Evolutionary conservation across 129 eudicot species (phyloP), one percentile per base, ranked within the genome.

Genomic region (Centaurea solstitialis): DNA sequence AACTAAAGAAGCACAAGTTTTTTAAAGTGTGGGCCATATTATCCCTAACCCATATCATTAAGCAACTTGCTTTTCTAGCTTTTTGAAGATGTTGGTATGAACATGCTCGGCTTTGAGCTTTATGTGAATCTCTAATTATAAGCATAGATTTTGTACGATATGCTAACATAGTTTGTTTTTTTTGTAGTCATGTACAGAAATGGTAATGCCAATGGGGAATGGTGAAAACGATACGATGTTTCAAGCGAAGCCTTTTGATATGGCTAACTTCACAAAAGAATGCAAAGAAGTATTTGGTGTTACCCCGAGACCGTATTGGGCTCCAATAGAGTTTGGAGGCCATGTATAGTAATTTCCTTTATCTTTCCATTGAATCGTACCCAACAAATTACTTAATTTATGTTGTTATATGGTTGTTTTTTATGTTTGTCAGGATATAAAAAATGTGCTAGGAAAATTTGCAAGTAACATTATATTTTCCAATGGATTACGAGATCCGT

Each of bases 381-480:
- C 15, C 17, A 21, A 23, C 12, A 24, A 10, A 8, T 62, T 13
- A 53, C 23, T 26, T 2, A 2, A 76, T 59, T 7, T 37, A 39
- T 13, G 30, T 37, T 35, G 17, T 77, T 65, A 23, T 38, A 24
- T 6, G 6, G 23, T 18, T 22, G 57, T 76, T 76, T 57, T 3
- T 9, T 62, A 0, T 12, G 9, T 24, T 20, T 6, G 18, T 11
- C 75, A 67, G 75, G 24, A 26, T 24, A 45, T 78, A 21, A 45
- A 20, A 24, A 13, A 26, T 5, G 82, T 78, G 65, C 82, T 78
- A 15, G 24, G 40, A 26, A 68, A 68, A 15, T 78, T 78, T 10
- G 82, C 75, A 24, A 78, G 82, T 62, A 78, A 78, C 82, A 78
- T 78, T 37, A 77, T 78, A 78, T 78, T 78, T 41, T 78, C 75